Conservation (phyloP, 305 asterid species). For the Fraxinus greggii region DNA sequence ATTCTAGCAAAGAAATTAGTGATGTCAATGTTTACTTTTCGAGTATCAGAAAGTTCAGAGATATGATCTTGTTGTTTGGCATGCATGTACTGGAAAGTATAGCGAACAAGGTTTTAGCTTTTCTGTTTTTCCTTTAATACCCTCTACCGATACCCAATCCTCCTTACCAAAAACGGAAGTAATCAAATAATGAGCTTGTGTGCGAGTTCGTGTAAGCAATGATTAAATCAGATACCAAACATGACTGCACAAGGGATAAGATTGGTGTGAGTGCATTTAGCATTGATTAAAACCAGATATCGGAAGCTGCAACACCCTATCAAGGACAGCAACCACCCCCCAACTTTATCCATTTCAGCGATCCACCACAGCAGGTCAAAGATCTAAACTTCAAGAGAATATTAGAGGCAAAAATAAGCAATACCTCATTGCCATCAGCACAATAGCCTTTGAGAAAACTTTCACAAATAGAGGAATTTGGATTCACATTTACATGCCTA, state of each 20-base stretch:
- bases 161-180: not conserved
- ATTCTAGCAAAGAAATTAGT: not conserved
- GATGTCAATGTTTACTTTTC: not conserved
- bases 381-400: conserved; percentile 7
- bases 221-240: not conserved
- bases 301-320: not conserved
- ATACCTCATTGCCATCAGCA: conserved; percentile 94
- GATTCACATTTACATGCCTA: conserved; percentile 84
- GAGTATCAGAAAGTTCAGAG: not conserved
- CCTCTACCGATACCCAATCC: not conserved
- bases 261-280: not conserved
- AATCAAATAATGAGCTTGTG: not conserved
- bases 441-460: conserved; percentile 93
- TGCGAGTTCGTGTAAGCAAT: not conserved
- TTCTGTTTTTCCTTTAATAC: not conserved
- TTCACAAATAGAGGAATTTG: conserved; percentile 69
- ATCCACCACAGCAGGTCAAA: conserved; percentile 6
- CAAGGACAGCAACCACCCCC: not conserved
- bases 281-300: not conserved
- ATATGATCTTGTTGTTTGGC: not conserved
- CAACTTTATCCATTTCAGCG: not conserved
- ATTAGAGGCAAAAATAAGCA: conserved; percentile 30
- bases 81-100: not conserved
- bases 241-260: not conserved
- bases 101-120: not conserved